phyloP scores from a whole-genome alignment of 768 basidiomycete genomes.

The Dioszegia hungarica region DNA sequence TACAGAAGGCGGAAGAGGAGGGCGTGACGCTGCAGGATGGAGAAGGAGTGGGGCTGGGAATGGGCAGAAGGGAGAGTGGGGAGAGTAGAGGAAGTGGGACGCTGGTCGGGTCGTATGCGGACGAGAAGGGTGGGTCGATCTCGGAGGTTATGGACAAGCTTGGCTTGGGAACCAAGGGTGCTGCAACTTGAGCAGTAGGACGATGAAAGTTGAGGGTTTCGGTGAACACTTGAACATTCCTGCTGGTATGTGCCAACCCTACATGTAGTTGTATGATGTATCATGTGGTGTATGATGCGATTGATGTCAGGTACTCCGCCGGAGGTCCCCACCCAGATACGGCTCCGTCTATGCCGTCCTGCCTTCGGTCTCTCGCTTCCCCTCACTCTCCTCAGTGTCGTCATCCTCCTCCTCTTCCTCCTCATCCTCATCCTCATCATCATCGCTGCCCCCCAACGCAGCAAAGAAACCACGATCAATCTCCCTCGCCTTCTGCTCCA shows the following conservation, averaged over 20 bases:
- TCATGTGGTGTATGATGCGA: too few relatives aligned
- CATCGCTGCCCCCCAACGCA: constrained; percentile 20
- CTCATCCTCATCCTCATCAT: constrained; percentile 22
- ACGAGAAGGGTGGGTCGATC: not conserved
- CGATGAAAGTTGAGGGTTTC: too few relatives aligned
- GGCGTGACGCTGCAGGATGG: constrained; percentile 8
- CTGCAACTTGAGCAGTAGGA: too few relatives aligned
- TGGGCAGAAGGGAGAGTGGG: not conserved
- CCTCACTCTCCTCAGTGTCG: not conserved
- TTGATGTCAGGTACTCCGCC: too few relatives aligned
- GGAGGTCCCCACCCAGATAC: too few relatives aligned
- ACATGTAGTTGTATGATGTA: too few relatives aligned
- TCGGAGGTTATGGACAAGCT: not conserved
- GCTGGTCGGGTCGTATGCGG: not conserved
- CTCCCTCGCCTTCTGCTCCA: constrained; percentile 7
- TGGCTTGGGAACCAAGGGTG: not conserved
- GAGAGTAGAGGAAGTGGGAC: not conserved
- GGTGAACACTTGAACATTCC: too few relatives aligned
- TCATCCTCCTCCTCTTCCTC: constrained; percentile 14
- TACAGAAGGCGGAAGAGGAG: not conserved
- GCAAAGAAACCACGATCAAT: constrained; percentile 34
- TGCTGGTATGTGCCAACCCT: too few relatives aligned
- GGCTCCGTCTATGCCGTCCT: too few relatives aligned
- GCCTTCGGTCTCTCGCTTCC: too few relatives aligned
- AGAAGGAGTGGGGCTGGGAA: constrained; percentile 3